phyloP scores from a whole-genome alignment of 331 rosid species.

The Rhamnella rubrinervis region DNA sequence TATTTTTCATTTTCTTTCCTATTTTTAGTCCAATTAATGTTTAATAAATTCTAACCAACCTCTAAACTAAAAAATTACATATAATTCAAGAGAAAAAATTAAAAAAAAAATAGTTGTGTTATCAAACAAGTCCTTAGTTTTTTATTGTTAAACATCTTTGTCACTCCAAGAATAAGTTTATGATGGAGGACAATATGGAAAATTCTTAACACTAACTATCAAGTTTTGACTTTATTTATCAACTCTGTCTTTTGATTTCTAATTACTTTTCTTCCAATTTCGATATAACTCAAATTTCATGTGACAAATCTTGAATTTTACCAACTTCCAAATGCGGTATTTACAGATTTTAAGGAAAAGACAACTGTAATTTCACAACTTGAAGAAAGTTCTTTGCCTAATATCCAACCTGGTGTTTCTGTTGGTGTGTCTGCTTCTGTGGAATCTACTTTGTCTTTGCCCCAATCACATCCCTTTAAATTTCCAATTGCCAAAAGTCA shows the following conservation, averaged over 20 bases:
- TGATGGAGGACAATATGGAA: slow-evolving; percentile 23
- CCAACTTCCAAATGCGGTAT: neutral
- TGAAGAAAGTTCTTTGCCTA: slow-evolving; percentile 26
- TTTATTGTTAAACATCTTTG: slow-evolving; percentile 26
- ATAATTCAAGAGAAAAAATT: no score
- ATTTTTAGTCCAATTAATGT: no score
- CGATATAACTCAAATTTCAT: neutral
- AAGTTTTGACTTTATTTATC: neutral
- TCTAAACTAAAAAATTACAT: no score
- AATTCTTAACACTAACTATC: slow-evolving; percentile 31
- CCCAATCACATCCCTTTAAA: slow-evolving; percentile 32
- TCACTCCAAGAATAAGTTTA: slow-evolving; percentile 37
- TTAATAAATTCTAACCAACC: no score
- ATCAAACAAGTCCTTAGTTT: no score
- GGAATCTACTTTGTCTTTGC: slow-evolving; percentile 38
- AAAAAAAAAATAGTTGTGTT: no score
- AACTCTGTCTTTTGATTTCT: neutral
- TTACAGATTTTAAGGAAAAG: slow-evolving; percentile 26
- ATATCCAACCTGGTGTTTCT: slow-evolving; percentile 22
- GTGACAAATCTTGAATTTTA: neutral
- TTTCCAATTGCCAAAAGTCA: slow-evolving; percentile 24
- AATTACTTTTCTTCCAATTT: neutral
- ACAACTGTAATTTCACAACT: slow-evolving; percentile 9
- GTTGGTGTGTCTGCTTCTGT: slow-evolving; percentile 32
- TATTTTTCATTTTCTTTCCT: no score